A percentile compares a stretch with the other conserved stretches of the same genome.
Conservation (phyloP, 495 filamentous ascomycete genomes). For the Annulohypoxylon moriforme region DNA sequence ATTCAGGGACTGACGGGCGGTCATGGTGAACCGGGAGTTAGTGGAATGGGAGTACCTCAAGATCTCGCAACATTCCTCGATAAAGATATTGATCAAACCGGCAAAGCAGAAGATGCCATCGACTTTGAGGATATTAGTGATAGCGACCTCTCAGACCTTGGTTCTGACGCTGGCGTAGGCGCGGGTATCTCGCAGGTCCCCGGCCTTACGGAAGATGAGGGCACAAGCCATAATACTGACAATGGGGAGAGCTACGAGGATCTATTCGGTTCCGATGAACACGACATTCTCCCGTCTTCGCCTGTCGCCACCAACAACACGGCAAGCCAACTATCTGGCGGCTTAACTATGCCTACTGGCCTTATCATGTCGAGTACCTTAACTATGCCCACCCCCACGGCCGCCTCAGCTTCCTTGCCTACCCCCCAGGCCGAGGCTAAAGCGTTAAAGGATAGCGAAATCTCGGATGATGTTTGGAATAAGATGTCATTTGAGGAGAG, state of each 20-base stretch:
- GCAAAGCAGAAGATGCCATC: constrained; percentile 56
- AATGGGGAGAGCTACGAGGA: constrained; percentile 57
- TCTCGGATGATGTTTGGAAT: constrained; percentile 48
- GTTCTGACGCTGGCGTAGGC: constrained; percentile 50
- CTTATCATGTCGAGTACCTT: not conserved
- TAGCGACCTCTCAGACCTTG: constrained; percentile 63
- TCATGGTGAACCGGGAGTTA: constrained; percentile 25
- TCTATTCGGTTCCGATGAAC: constrained; percentile 57
- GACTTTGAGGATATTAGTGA: constrained; percentile 89
- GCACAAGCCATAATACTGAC: constrained; percentile 57
- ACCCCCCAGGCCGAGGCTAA: not conserved
- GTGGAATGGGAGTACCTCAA: constrained; percentile 17
- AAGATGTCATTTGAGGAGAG: constrained; percentile 61
- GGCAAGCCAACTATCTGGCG: constrained; percentile 28
- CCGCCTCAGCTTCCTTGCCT: not conserved
- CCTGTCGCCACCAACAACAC: constrained; percentile 49
- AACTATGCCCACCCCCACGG: not conserved
- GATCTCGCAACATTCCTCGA: constrained; percentile 29
- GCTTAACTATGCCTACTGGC: constrained; percentile 14
- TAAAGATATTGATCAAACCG: constrained; percentile 36
- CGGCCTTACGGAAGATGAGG: constrained; percentile 61
- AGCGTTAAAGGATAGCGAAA: constrained; percentile 22
- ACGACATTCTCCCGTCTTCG: constrained; percentile 48
- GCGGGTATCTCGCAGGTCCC: constrained; percentile 55
- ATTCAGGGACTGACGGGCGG: constrained; percentile 41